A percentile compares a stretch with the other conserved stretches of the same genome.
phyloP scores from a whole-genome alignment of 140 eudicot genomes.

The Oenanthe javanica region DNA sequence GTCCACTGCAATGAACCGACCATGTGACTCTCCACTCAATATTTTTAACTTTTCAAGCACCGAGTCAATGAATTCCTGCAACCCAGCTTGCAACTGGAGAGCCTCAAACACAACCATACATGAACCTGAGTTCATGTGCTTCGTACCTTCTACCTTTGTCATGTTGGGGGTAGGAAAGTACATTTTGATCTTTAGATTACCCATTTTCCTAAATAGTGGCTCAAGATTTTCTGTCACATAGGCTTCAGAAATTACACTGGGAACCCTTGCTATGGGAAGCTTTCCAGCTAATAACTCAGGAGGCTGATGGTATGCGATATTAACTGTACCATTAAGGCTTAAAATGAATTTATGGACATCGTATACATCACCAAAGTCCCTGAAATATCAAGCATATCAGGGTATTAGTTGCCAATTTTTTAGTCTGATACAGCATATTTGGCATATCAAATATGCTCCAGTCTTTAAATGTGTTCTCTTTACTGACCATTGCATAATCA shows the following conservation, averaged over 20 bases:
- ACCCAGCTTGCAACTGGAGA: slow-evolving; percentile 38
- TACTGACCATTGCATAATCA: background rate
- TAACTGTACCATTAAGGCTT: slow-evolving; percentile 50
- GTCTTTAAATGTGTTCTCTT: background rate
- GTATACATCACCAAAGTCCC: slow-evolving; percentile 60
- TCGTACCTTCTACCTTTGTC: slow-evolving; percentile 20
- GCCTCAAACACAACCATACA: slow-evolving; percentile 56
- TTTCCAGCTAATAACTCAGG: slow-evolving; percentile 17
- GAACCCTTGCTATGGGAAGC: slow-evolving; percentile 45
- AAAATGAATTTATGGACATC: slow-evolving; percentile 43
- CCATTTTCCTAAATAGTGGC: slow-evolving; percentile 34
- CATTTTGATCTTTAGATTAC: slow-evolving; percentile 39
- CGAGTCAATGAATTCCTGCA: slow-evolving; percentile 40
- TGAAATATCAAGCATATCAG: slow-evolving; percentile 20
- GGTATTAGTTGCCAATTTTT: background rate
- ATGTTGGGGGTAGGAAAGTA: slow-evolving; percentile 32
- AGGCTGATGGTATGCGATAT: slow-evolving; percentile 36
- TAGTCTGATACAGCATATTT: background rate
- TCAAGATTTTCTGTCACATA: slow-evolving; percentile 36
- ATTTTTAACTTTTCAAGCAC: slow-evolving; percentile 32
- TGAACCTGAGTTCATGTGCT: slow-evolving; percentile 29
- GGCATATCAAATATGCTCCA: background rate
- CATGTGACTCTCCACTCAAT: slow-evolving; percentile 25
- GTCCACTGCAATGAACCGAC: slow-evolving; percentile 56
- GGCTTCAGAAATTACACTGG: slow-evolving; percentile 39